Conservation (phyloP, 2,329 filamentous ascomycete species). For the Xylaria polymorpha region DNA sequence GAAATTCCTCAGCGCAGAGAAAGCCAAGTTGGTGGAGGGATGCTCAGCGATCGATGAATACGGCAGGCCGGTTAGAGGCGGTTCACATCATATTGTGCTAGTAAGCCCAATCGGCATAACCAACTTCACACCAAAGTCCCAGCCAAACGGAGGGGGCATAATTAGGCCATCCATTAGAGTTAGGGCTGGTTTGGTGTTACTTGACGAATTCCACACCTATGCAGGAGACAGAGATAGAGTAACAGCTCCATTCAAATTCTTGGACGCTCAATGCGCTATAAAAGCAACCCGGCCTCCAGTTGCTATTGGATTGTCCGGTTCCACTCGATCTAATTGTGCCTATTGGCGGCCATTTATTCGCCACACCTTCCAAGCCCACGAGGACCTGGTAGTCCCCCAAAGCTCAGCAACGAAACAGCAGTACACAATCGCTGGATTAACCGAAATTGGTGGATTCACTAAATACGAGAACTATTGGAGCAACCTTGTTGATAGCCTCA, state of each 20-base stretch:
- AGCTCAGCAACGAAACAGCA: too few species aligned
- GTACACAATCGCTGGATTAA: background rate
- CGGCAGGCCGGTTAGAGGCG: too few species aligned
- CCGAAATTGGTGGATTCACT: background rate
- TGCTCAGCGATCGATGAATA: too few species aligned
- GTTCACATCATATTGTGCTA: constrained; percentile 2
- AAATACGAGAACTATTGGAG: background rate
- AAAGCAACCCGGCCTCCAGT: background rate
- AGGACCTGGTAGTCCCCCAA: too few species aligned
- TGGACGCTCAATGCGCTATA: background rate
- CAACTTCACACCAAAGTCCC: background rate
- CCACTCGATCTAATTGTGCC: constrained; percentile 1
- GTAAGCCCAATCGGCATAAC: background rate
- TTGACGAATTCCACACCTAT: constrained; percentile 37
- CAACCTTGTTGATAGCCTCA: constrained; percentile 1
- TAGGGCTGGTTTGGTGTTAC: constrained; percentile 23
- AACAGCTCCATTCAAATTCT: constrained; percentile 9
- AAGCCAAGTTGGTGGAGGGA: background rate
- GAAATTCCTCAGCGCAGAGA: background rate
- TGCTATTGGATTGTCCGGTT: constrained; percentile 33
- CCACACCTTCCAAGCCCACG: constrained; percentile 9
- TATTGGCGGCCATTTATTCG: constrained; percentile 25
- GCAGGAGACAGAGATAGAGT: background rate
- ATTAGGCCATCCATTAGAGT: background rate
- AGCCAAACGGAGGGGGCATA: too few species aligned